Percentiles rank a stretch among this genome's conserved stretches.
phyloP scores from a whole-genome alignment of 164 flowering plant species.

The Umbilicus rupestris region DNA sequence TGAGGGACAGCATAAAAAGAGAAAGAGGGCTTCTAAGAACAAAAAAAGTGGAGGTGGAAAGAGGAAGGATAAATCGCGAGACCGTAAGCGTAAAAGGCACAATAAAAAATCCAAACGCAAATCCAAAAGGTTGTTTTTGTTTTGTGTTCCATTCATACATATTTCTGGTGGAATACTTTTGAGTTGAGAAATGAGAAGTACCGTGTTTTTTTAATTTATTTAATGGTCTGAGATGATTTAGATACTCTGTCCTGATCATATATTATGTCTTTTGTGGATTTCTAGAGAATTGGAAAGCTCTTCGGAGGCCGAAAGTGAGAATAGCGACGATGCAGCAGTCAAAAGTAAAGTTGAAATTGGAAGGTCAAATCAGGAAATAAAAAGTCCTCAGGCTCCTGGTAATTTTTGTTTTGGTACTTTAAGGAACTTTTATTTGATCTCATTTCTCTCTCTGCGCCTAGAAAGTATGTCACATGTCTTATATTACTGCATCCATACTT shows the following conservation, averaged over 20 bases:
- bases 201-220: background rate
- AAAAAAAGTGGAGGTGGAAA: constrained; percentile 55
- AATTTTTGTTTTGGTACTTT: background rate
- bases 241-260: background rate
- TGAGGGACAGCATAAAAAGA: constrained; percentile 67
- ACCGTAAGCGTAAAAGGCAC: constrained; percentile 54
- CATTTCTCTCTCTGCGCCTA: background rate
- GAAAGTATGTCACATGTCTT: background rate
- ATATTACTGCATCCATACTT: background rate
- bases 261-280: background rate
- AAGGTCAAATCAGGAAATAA: constrained; percentile 28
- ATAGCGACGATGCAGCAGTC: constrained; percentile 36
- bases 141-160: background rate
- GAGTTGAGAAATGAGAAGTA: too few relatives aligned
- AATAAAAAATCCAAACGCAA: constrained; percentile 64
- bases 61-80: constrained; percentile 60
- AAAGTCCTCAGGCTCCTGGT: constrained; percentile 14
- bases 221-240: background rate
- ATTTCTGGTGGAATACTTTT: background rate
- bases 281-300: constrained; percentile 41
- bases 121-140: constrained; percentile 51
- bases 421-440: background rate
- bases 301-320: constrained; percentile 44
- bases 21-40: constrained; percentile 71
- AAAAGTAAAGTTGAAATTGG: constrained; percentile 28